Conservation (phyloP, 2,329 filamentous ascomycete species). For the Neoarthrinium moseri region DNA sequence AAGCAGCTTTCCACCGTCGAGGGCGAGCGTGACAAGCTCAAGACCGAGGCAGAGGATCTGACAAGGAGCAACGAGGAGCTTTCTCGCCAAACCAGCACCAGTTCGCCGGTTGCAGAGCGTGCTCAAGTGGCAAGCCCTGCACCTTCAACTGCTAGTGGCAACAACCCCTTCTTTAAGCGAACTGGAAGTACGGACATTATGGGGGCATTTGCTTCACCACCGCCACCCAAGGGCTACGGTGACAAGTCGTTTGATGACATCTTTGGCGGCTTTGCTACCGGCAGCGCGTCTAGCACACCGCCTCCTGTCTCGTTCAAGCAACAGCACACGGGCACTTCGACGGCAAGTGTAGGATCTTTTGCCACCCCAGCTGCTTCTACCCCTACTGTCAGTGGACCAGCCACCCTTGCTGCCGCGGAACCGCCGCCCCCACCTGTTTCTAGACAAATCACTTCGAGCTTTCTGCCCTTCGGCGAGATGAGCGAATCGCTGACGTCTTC, state of each 20-base stretch:
- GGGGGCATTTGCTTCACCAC: slow-evolving; percentile 50
- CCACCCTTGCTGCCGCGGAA: slow-evolving; percentile 54
- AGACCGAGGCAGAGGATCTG: slow-evolving; percentile 71
- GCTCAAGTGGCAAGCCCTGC: slow-evolving; percentile 67
- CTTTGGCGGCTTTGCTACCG: slow-evolving; percentile 65
- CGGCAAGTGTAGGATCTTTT: slow-evolving; percentile 50
- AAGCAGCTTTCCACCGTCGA: slow-evolving; percentile 93
- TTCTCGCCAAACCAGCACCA: slow-evolving; percentile 49
- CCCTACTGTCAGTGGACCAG: slow-evolving; percentile 62
- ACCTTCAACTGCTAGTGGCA: slow-evolving; percentile 68
- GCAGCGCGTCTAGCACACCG: slow-evolving; percentile 39
- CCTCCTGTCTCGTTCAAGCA: slow-evolving; percentile 61
- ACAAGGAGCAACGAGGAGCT: slow-evolving; percentile 61
- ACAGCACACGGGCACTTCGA: slow-evolving; percentile 57
- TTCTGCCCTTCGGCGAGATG: slow-evolving; percentile 67
- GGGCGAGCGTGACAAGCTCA: slow-evolving; percentile 82
- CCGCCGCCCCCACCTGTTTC: slow-evolving; percentile 68
- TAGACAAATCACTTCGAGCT: slow-evolving; percentile 74
- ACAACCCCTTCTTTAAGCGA: slow-evolving; percentile 91
- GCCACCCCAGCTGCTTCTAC: slow-evolving; percentile 57
- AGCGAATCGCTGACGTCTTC: slow-evolving; percentile 74
- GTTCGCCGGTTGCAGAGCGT: slow-evolving; percentile 43
- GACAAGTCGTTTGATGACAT: slow-evolving; percentile 82
- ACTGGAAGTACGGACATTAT: slow-evolving; percentile 61
- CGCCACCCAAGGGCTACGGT: slow-evolving; percentile 39